A percentile compares a stretch with the other conserved stretches of the same genome.
Conservation (phyloP, 2,329 filamentous ascomycete species). For the Pseudocercospora fijiensis region DNA sequence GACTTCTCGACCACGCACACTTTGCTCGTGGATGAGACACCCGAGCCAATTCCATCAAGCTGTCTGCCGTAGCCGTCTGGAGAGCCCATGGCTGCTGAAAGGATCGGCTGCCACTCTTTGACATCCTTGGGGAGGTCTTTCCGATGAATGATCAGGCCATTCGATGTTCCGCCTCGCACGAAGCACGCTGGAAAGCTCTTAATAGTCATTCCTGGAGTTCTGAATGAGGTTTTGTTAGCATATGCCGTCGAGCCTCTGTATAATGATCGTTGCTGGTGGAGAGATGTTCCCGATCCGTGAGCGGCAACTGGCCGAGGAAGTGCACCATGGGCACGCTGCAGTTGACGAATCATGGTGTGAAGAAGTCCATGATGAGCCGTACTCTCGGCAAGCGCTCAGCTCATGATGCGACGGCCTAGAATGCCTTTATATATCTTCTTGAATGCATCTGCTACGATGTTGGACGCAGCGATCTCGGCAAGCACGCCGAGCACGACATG, state of each 20-base stretch:
- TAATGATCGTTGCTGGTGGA: constrained; percentile 1
- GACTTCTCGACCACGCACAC: constrained; percentile 64
- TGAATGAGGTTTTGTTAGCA: constrained; percentile 4
- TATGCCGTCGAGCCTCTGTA: constrained; percentile 12
- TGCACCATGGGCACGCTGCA: not conserved
- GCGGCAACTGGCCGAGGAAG: not conserved
- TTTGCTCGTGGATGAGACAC: constrained; percentile 68
- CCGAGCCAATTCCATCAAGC: constrained; percentile 69
- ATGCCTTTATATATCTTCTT: not conserved
- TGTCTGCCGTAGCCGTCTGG: constrained; percentile 68
- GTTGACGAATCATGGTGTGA: not conserved
- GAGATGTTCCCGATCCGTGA: not conserved
- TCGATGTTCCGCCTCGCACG: constrained; percentile 69
- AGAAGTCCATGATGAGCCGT: not conserved
- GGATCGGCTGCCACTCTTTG: constrained; percentile 54
- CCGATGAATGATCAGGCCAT: constrained; percentile 60
- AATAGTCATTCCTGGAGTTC: constrained; percentile 16
- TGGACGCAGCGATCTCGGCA: not conserved
- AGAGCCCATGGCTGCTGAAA: constrained; percentile 61
- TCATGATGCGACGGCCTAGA: not conserved
- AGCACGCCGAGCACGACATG: not conserved
- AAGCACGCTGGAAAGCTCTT: constrained; percentile 54
- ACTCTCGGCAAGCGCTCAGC: not conserved
- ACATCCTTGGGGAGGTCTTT: constrained; percentile 52
- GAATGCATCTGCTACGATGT: not conserved